These are phyloP conservation scores for Basidiobolus heterosporus DNA, from an alignment of 371 early-diverging fungal genomes.

Conservation along the genomic window DNA sequence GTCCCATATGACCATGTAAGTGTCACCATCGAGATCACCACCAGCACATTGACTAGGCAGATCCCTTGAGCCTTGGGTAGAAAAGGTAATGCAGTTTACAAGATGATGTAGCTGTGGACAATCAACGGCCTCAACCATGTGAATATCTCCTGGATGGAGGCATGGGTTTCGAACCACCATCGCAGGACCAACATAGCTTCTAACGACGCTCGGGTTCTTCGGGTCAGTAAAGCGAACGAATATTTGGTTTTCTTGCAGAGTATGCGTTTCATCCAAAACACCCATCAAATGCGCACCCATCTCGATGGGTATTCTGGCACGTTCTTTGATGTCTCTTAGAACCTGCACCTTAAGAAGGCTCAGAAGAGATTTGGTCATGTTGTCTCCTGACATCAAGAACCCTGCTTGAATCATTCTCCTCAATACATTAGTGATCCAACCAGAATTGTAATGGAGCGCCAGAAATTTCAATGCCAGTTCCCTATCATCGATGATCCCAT, in stretches of 20 bases:
- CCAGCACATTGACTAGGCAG: slow-evolving; percentile 70
- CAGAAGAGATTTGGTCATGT: slow-evolving; percentile 32
- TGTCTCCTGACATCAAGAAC: slow-evolving; percentile 30
- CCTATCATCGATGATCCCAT: slow-evolving; percentile 22
- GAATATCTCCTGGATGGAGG: slow-evolving; percentile 74
- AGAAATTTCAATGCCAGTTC: slow-evolving; percentile 26
- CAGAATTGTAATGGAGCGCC: slow-evolving; percentile 28
- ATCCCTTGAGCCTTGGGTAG: slow-evolving; percentile 52
- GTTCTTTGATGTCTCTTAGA: slow-evolving; percentile 45
- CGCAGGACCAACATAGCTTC: slow-evolving; percentile 23
- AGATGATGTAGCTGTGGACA: slow-evolving; percentile 34
- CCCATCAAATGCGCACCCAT: slow-evolving; percentile 58
- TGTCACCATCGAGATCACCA: slow-evolving; percentile 81
- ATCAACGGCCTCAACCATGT: slow-evolving; percentile 50
- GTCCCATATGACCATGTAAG: slow-evolving; percentile 11
- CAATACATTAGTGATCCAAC: slow-evolving; percentile 29
- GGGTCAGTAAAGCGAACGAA: slow-evolving; percentile 36
- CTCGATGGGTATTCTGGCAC: slow-evolving; percentile 46
- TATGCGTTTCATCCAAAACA: slow-evolving; percentile 55
- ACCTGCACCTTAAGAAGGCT: slow-evolving; percentile 28
- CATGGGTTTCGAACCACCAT: slow-evolving; percentile 54
- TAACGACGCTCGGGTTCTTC: slow-evolving; percentile 7
- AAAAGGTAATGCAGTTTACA: slow-evolving; percentile 61
- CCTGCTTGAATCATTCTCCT: slow-evolving; percentile 34
- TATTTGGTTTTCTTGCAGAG: slow-evolving; percentile 48